Evolutionary conservation across 2,329 filamentous ascomycete genomes (phyloP).

Genomic region (Zymoseptoria tritici): DNA sequence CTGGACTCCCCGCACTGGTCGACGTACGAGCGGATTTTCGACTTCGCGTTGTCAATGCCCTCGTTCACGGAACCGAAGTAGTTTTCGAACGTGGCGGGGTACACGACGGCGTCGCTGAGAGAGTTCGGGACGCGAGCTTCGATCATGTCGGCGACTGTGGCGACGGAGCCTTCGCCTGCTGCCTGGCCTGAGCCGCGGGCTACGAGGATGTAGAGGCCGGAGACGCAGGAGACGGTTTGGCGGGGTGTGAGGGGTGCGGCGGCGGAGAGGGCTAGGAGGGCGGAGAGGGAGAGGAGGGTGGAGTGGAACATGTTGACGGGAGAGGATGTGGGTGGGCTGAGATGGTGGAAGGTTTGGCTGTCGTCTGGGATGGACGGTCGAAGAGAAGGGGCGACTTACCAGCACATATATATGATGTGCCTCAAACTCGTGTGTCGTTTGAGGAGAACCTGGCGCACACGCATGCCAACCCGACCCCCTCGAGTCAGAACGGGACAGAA

Average conservation of each 20-base stretch:
- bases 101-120: conserved; percentile 28
- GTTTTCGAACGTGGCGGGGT: conserved; percentile 18
- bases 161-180: conserved; percentile 29
- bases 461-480: background rate
- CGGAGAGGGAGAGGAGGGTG: conserved; percentile 2
- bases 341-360: background rate
- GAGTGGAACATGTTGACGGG: conserved; percentile 8
- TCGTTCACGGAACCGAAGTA: conserved; percentile 21
- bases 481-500: background rate
- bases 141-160: conserved; percentile 27
- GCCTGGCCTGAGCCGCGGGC: conserved; percentile 25
- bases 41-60: conserved; percentile 28
- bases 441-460: background rate
- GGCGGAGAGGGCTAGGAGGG: conserved; percentile 6
- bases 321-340: background rate
- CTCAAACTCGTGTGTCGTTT: background rate
- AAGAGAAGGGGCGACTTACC: background rate
- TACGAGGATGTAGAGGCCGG: conserved; percentile 31
- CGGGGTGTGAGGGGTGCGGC: conserved; percentile 15
- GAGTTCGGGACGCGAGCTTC: conserved; percentile 28
- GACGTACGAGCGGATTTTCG: conserved; percentile 19
- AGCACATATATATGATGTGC: background rate
- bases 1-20: conserved; percentile 1
- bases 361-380: background rate
- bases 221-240: conserved; percentile 14